Percentiles rank a stretch among this genome's conserved stretches.
These are phyloP conservation scores for Solanum gracilifrons DNA, from an alignment of 257 asterid species.

Conservation along the genomic window DNA sequence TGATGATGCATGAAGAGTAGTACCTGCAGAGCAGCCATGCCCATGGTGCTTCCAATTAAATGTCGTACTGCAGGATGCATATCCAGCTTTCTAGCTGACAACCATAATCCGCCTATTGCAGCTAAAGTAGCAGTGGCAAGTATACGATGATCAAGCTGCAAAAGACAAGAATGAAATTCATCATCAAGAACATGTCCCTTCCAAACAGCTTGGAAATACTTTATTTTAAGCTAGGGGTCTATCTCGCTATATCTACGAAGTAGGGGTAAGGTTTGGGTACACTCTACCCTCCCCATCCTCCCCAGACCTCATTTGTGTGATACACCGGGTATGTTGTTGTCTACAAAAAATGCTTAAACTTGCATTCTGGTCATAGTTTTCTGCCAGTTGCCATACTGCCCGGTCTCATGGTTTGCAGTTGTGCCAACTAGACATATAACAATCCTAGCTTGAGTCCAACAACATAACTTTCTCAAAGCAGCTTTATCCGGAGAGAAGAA, in stretches of 20 bases:
- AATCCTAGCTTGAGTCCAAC: neutral
- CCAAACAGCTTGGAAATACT: neutral
- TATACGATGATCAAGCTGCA: conserved; percentile 83
- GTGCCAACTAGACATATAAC: neutral
- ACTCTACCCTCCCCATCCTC: neutral
- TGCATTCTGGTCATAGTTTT: neutral
- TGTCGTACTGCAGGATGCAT: conserved; percentile 72
- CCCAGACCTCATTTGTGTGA: neutral
- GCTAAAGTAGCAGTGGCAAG: conserved; percentile 82
- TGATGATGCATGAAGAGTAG: neutral
- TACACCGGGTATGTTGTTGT: neutral
- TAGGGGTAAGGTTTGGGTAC: neutral
- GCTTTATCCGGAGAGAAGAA: neutral
- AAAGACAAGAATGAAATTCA: neutral
- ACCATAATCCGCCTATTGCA: conserved; percentile 70
- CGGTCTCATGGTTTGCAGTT: neutral
- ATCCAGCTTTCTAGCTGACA: conserved; percentile 58
- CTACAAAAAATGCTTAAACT: neutral
- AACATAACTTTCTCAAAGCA: neutral
- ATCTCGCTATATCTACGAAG: neutral
- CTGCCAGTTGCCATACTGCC: neutral
- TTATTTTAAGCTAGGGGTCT: neutral
- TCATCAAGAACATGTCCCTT: neutral
- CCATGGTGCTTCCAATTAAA: conserved; percentile 60
- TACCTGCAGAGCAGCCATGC: conserved; percentile 94